Conservation (phyloP, 192 early-diverging fungal species). For the Phycomyces nitens region DNA sequence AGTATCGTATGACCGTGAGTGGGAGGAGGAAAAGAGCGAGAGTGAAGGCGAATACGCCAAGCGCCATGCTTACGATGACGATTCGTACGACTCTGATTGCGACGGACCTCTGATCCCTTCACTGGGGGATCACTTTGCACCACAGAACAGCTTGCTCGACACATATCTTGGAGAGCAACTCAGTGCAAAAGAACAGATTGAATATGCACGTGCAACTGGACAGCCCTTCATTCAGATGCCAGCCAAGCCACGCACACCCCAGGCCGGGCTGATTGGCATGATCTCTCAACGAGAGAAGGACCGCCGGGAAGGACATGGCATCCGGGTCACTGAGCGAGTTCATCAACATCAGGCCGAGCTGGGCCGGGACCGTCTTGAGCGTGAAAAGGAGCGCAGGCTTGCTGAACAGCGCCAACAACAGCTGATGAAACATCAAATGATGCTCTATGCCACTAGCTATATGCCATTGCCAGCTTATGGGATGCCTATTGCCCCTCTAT, state of each 20-base stretch:
- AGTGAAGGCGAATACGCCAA: background rate
- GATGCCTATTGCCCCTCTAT: background rate
- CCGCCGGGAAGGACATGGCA: slow-evolving; percentile 14
- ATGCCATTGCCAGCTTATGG: slow-evolving; percentile 2
- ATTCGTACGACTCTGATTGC: slow-evolving; percentile 19
- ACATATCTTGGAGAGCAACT: slow-evolving; percentile 27
- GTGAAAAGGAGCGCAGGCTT: slow-evolving; percentile 33
- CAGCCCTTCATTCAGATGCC: slow-evolving; percentile 40
- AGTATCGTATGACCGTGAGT: background rate
- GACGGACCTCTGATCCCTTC: slow-evolving; percentile 32
- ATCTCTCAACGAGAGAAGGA: slow-evolving; percentile 36
- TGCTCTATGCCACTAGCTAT: slow-evolving; percentile 27
- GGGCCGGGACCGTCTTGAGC: slow-evolving; percentile 26
- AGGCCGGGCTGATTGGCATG: slow-evolving; percentile 33
- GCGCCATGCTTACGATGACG: slow-evolving; percentile 25
- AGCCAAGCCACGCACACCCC: slow-evolving; percentile 25
- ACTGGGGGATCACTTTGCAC: slow-evolving; percentile 35
- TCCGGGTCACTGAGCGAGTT: slow-evolving; percentile 23
- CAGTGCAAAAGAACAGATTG: slow-evolving; percentile 36
- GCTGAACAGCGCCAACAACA: slow-evolving; percentile 38
- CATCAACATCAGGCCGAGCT: slow-evolving; percentile 18
- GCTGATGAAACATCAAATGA: slow-evolving; percentile 34
- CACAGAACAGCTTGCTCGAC: slow-evolving; percentile 31
- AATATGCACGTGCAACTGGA: slow-evolving; percentile 36
- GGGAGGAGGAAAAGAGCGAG: slow-evolving; percentile 9